These are phyloP conservation scores for Ganoderma sp. DNA, from an alignment of 1,284 basidiomycete species.

Conservation along the genomic window DNA sequence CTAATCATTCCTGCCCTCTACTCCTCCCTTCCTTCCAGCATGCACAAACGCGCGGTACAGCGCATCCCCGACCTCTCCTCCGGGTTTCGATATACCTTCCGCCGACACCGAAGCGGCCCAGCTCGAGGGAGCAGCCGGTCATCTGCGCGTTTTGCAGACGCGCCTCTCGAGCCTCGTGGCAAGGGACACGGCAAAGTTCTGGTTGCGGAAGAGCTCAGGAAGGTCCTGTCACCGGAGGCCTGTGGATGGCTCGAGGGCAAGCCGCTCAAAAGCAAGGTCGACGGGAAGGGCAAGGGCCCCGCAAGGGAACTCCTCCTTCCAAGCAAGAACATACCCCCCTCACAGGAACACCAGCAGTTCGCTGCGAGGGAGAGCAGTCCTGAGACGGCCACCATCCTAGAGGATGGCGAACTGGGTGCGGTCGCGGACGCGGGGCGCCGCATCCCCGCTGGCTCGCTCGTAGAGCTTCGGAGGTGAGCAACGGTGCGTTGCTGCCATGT, in stretches of 20 bases:
- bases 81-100: conserved; percentile 17
- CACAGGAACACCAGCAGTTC: conserved; percentile 23
- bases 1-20: background rate
- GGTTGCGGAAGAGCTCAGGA: conserved; percentile 17
- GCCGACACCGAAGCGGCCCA: conserved; percentile 15
- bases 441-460: conserved; percentile 55
- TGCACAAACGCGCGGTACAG: conserved; percentile 22
- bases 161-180: background rate
- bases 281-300: conserved; percentile 3
- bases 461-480: conserved; percentile 65
- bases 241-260: conserved; percentile 23
- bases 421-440: conserved; percentile 5
- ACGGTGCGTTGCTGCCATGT: background rate
- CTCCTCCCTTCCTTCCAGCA: background rate
- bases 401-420: conserved; percentile 9
- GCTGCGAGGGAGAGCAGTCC: conserved; percentile 5
- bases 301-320: background rate
- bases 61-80: conserved; percentile 21
- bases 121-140: background rate
- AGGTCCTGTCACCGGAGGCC: conserved; percentile 25
- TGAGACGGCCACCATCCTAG: background rate
- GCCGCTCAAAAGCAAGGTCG: background rate
- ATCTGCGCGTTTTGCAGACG: background rate
- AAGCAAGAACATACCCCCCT: background rate
- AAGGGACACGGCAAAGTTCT: background rate